Evolutionary conservation across 2,329 filamentous ascomycete species (phyloP).

Genomic region (Cladobotryum mycophilum): DNA sequence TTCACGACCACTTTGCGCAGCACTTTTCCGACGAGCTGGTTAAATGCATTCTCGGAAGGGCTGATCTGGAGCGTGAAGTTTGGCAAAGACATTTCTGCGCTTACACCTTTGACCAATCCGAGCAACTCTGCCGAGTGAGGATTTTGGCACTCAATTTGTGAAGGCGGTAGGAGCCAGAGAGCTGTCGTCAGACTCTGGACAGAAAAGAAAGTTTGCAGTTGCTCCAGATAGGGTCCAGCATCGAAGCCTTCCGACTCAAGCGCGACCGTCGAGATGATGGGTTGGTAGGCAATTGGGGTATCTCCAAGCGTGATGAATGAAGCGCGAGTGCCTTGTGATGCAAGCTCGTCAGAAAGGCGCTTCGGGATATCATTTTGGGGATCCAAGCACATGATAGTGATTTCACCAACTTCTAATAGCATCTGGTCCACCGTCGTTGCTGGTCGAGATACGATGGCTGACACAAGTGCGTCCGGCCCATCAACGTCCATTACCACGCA

Average conservation of each 20-base stretch:
- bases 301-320: neutral
- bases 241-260: neutral
- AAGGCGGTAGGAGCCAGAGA: too few relatives aligned
- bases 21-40: neutral
- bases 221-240: too few relatives aligned
- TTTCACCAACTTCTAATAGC: too few relatives aligned
- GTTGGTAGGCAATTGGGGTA: neutral
- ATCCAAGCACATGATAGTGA: neutral
- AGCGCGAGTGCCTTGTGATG: neutral
- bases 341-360: neutral
- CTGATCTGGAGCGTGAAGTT: neutral
- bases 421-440: too few relatives aligned
- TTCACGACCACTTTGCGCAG: too few relatives aligned
- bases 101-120: conserved; percentile 14
- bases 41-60: neutral
- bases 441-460: too few relatives aligned
- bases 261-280: neutral
- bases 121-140: too few relatives aligned
- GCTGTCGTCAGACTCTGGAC: neutral
- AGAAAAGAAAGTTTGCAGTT: neutral
- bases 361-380: neutral
- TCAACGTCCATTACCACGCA: too few relatives aligned
- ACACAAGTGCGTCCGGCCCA: too few relatives aligned
- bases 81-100: conserved; percentile 14
- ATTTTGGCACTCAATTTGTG: too few relatives aligned